phyloP scores from a whole-genome alignment of 352 stramenopile species.

The Pythium aphanidermatum region DNA sequence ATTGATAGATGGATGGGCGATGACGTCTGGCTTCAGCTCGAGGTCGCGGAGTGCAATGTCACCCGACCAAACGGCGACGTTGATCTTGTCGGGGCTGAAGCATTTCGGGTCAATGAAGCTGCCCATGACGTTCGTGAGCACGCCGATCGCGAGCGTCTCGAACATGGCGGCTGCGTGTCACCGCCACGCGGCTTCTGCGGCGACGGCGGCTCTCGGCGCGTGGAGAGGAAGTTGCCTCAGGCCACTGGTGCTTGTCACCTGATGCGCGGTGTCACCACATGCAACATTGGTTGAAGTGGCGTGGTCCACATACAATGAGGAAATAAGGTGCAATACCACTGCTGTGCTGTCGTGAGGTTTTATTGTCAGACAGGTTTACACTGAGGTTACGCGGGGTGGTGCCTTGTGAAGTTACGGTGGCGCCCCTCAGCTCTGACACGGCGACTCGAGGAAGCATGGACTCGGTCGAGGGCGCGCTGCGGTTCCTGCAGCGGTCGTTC shows the following conservation, averaged over 20 bases:
- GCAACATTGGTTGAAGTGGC: constrained; percentile 7
- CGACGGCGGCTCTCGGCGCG: too few relatives aligned
- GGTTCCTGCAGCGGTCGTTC: constrained; percentile 81
- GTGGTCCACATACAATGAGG: constrained; percentile 17
- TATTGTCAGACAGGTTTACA: too few relatives aligned
- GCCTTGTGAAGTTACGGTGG: background rate
- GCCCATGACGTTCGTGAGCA: constrained; percentile 80
- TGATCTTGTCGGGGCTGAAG: constrained; percentile 88
- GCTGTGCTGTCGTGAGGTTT: constrained; percentile 24
- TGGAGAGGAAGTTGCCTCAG: too few relatives aligned
- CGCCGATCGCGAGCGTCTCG: constrained; percentile 79
- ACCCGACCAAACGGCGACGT: constrained; percentile 81
- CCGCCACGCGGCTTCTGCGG: too few relatives aligned
- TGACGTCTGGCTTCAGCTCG: constrained; percentile 72
- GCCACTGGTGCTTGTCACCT: too few relatives aligned
- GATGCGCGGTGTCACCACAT: too few relatives aligned
- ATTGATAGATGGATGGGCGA: constrained; percentile 53
- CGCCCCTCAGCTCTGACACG: constrained; percentile 10
- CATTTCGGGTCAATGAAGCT: constrained; percentile 84
- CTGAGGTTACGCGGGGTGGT: too few relatives aligned
- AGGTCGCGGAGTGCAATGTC: constrained; percentile 80
- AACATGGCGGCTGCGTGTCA: constrained; percentile 46
- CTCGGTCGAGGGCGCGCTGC: constrained; percentile 78
- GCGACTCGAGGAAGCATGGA: constrained; percentile 46
- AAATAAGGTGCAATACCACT: constrained; percentile 14